Percentiles rank a stretch among this genome's conserved stretches.
phyloP scores from a whole-genome alignment of 306 rosid genomes.

The Oemleria cerasiformis region DNA sequence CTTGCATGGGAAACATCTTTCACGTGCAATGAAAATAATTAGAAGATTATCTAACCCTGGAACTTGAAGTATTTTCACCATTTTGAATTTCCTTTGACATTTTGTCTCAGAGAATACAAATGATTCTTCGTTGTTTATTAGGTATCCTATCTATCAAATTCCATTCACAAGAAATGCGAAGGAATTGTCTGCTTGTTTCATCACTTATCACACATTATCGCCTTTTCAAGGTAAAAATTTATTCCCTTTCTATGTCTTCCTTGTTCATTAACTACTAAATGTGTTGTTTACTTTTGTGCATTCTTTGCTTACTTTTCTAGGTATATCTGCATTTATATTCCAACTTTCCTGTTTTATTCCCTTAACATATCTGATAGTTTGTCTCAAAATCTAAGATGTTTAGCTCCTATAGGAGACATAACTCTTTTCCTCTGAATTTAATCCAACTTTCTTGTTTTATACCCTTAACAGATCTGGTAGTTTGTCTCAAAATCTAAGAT shows the following conservation, averaged over 20 bases:
- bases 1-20: background rate
- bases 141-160: conserved; percentile 33
- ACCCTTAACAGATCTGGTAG: too few relatives aligned
- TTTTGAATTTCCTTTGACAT: too few relatives aligned
- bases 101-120: background rate
- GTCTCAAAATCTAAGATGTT: too few relatives aligned
- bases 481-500: too few relatives aligned
- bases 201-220: conserved; percentile 22
- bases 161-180: conserved; percentile 19
- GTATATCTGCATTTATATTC: background rate
- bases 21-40: background rate
- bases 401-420: too few relatives aligned
- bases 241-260: background rate
- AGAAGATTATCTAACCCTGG: background rate
- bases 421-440: too few relatives aligned
- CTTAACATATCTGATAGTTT: too few relatives aligned
- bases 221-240: conserved; percentile 15
- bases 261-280: too few relatives aligned
- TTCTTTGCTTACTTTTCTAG: background rate
- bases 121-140: background rate
- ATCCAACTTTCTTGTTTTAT: too few relatives aligned
- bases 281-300: background rate
- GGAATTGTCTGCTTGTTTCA: conserved; percentile 27
- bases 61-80: too few relatives aligned
- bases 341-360: too few relatives aligned